Percentiles rank a stretch among this genome's conserved stretches.
phyloP scores from a whole-genome alignment of 352 stramenopile species.

The Elongisporangium prolatum region DNA sequence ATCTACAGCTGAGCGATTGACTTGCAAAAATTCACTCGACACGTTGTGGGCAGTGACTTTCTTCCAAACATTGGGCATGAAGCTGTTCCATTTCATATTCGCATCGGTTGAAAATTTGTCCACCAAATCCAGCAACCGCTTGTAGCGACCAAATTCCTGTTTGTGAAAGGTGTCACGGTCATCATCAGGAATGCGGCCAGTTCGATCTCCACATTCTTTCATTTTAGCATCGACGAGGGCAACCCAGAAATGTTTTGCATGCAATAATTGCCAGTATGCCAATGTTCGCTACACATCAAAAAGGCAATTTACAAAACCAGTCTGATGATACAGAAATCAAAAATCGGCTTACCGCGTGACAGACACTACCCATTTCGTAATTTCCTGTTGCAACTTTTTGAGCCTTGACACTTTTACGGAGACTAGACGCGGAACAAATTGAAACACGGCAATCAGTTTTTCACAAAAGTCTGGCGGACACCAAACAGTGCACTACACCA shows the following conservation, averaged over 20 bases:
- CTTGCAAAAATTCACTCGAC: slow-evolving; percentile 47
- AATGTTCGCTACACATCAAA: slow-evolving; percentile 44
- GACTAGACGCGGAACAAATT: slow-evolving; percentile 13
- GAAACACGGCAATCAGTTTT: neutral
- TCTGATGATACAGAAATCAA: slow-evolving; percentile 1
- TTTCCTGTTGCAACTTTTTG: slow-evolving; percentile 18
- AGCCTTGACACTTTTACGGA: slow-evolving; percentile 32
- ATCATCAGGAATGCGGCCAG: slow-evolving; percentile 36
- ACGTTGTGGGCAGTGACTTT: slow-evolving; percentile 35
- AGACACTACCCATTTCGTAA: slow-evolving; percentile 79
- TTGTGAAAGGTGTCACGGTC: slow-evolving; percentile 46
- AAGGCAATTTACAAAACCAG: slow-evolving; percentile 2
- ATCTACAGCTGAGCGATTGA: neutral
- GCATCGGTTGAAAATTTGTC: slow-evolving; percentile 60
- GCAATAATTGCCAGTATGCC: slow-evolving; percentile 73
- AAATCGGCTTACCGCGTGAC: slow-evolving; percentile 51
- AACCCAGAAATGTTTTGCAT: slow-evolving; percentile 80
- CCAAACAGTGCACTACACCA: neutral
- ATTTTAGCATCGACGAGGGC: slow-evolving; percentile 66
- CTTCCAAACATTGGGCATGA: slow-evolving; percentile 70
- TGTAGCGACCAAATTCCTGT: slow-evolving; percentile 72
- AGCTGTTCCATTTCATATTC: neutral
- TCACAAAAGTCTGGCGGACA: neutral
- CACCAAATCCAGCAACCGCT: slow-evolving; percentile 51
- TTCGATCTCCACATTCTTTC: slow-evolving; percentile 27